Evolutionary conservation across 2,329 filamentous ascomycete genomes (phyloP).

Genomic region (Fusarium solani-melongenae): DNA sequence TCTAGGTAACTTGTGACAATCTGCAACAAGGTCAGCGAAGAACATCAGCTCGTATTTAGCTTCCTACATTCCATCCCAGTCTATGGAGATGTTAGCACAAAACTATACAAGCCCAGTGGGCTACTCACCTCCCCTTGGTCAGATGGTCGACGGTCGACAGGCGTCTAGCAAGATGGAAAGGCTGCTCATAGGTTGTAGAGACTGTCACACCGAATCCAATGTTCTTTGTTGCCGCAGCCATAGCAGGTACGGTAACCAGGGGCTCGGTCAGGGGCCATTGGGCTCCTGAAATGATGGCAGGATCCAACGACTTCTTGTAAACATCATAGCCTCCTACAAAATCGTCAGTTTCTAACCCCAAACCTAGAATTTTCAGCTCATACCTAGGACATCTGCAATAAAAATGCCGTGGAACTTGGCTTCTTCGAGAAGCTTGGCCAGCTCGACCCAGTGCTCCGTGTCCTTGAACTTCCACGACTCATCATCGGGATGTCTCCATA

Average conservation of each 20-base stretch:
- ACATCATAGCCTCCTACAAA: slow-evolving; percentile 73
- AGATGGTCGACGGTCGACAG: slow-evolving; percentile 76
- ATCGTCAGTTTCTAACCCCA: neutral
- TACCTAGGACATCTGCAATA: slow-evolving; percentile 72
- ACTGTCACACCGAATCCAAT: slow-evolving; percentile 78
- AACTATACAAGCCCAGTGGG: accelerated
- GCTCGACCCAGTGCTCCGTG: slow-evolving; percentile 68
- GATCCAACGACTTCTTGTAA: slow-evolving; percentile 70
- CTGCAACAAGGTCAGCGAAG: slow-evolving; percentile 46
- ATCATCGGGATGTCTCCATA: slow-evolving; percentile 73
- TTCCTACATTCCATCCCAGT: slow-evolving; percentile 66
- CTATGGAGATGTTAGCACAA: slow-evolving; percentile 42
- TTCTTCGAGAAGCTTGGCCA: slow-evolving; percentile 69
- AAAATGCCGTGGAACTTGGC: slow-evolving; percentile 75
- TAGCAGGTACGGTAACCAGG: slow-evolving; percentile 71
- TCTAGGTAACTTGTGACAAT: slow-evolving; percentile 79
- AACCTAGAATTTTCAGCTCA: neutral
- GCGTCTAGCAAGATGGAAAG: slow-evolving; percentile 74
- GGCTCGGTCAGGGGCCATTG: slow-evolving; percentile 81
- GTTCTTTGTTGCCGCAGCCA: slow-evolving; percentile 76
- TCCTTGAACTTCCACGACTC: slow-evolving; percentile 70
- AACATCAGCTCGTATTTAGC: accelerated
- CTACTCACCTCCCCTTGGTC: slow-evolving; percentile 65
- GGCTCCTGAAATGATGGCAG: slow-evolving; percentile 70
- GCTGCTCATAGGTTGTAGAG: slow-evolving; percentile 77